Evolutionary conservation across 2,329 filamentous ascomycete species (phyloP).

Genomic region (Pseudogymnoascus sp.): DNA sequence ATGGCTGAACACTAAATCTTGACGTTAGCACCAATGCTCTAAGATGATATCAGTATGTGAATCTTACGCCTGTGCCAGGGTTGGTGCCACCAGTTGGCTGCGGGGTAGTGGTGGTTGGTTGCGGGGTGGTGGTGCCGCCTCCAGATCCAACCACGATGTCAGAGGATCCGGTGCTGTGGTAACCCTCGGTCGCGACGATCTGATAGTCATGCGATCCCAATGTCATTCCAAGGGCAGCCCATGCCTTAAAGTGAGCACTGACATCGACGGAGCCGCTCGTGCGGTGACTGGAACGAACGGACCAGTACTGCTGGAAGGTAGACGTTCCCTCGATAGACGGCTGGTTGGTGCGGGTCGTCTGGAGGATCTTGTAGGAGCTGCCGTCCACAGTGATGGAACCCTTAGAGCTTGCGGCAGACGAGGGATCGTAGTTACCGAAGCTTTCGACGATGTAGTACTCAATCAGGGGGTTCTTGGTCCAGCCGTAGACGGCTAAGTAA

Average conservation of each 20-base stretch:
- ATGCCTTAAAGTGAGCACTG: too few species aligned
- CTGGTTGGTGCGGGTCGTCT: neutral
- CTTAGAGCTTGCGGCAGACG: conserved; percentile 31
- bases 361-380: conserved; percentile 39
- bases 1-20: neutral
- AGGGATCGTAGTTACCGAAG: conserved; percentile 43
- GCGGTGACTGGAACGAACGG: conserved; percentile 30
- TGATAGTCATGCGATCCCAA: too few species aligned
- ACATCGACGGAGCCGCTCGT: too few species aligned
- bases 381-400: conserved; percentile 47
- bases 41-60: neutral
- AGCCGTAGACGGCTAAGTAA: conserved; percentile 52
- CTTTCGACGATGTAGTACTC: conserved; percentile 53
- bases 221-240: too few species aligned
- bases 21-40: neutral
- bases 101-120: neutral
- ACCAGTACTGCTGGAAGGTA: conserved; percentile 47
- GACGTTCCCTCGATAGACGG: conserved; percentile 34
- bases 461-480: conserved; percentile 41
- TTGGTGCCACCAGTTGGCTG: neutral
- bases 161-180: too few species aligned
- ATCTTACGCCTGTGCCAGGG: neutral
- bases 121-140: neutral
- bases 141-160: neutral
- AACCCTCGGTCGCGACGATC: too few species aligned